Conservation (phyloP, 345 rosid genomes). For the Sisymbrium altissimum region DNA sequence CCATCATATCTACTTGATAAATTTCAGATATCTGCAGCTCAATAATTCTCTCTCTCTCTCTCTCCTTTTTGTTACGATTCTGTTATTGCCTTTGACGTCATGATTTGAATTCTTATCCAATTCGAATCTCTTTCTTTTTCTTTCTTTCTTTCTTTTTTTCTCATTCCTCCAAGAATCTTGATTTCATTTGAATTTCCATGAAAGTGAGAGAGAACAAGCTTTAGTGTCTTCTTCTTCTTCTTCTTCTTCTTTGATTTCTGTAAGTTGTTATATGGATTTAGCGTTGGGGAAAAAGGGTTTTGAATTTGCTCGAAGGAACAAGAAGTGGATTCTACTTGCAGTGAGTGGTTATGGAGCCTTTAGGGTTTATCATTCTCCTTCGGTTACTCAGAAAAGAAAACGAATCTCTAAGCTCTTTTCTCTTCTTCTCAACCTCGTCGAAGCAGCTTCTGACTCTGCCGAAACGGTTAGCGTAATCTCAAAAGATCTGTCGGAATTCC, state of each 20-base stretch:
- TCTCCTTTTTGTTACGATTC: slow-evolving; percentile 10
- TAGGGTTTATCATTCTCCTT: slow-evolving; percentile 62
- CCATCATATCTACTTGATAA: background rate
- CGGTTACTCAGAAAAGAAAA: slow-evolving; percentile 44
- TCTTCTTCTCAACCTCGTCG: slow-evolving; percentile 51
- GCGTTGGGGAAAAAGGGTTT: slow-evolving; percentile 45
- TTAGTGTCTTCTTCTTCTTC: background rate
- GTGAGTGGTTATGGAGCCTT: slow-evolving; percentile 51
- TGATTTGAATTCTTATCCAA: slow-evolving; percentile 27
- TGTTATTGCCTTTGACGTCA: slow-evolving; percentile 27
- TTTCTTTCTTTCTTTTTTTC: background rate
- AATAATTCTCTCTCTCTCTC: background rate
- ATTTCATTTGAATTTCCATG: slow-evolving; percentile 6
- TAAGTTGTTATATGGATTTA: slow-evolving; percentile 46
- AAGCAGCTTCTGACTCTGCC: slow-evolving; percentile 61
- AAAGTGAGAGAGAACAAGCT: background rate
- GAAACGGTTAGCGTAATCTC: slow-evolving; percentile 47
- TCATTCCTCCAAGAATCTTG: background rate
- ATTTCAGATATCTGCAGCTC: background rate
- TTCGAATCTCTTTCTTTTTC: background rate
- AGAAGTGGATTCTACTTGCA: slow-evolving; percentile 52
- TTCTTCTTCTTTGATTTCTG: background rate
- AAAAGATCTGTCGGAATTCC: slow-evolving; percentile 50
- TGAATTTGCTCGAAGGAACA: slow-evolving; percentile 45
- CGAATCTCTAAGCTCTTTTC: slow-evolving; percentile 48